These are phyloP conservation scores for Salix purpurea DNA, from an alignment of 345 rosid species.

Conservation along the genomic window DNA sequence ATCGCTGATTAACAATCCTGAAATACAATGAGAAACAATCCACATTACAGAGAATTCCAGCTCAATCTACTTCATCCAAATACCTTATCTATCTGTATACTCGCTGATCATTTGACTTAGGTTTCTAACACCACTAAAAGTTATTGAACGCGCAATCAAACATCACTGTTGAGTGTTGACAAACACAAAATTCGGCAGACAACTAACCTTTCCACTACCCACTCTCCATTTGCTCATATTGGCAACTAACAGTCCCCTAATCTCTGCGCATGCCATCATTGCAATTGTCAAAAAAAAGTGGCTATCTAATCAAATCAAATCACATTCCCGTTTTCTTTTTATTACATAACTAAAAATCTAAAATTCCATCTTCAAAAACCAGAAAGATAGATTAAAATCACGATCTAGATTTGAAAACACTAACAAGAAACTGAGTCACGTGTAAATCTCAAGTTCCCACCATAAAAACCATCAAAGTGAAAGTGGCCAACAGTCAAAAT, in stretches of 20 bases:
- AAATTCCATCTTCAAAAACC: neutral
- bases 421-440: neutral
- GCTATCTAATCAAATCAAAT: neutral
- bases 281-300: neutral
- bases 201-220: neutral
- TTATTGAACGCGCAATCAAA: neutral
- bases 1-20: slow-evolving; percentile 6
- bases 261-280: neutral
- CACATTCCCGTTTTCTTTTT: neutral
- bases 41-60: neutral
- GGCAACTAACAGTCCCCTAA: neutral
- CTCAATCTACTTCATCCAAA: neutral
- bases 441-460: neutral
- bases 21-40: neutral
- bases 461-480: slow-evolving; percentile 1
- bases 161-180: neutral
- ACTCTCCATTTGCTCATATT: neutral
- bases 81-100: neutral
- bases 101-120: neutral
- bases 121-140: neutral
- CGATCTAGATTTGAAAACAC: neutral
- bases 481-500: neutral
- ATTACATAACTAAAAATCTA: neutral
- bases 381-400: neutral
- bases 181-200: neutral